phyloP scores from a whole-genome alignment of 2,329 filamentous ascomycete genomes.

The Parascedosporium putredinis region DNA sequence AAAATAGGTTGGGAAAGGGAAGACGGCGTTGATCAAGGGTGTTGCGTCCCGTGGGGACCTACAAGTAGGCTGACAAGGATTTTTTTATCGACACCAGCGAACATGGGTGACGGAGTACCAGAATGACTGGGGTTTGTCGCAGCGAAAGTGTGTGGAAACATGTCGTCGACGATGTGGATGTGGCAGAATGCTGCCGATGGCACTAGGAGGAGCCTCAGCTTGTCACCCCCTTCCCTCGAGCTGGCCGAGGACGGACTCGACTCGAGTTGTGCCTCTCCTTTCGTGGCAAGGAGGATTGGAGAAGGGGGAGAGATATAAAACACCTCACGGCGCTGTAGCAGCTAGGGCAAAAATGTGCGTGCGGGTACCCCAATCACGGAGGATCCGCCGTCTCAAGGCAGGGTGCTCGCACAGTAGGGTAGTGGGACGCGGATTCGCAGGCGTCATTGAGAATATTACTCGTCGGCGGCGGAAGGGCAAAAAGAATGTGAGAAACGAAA shows the following conservation, averaged over 20 bases:
- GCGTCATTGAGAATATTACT: not conserved
- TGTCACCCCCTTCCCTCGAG: too few species aligned
- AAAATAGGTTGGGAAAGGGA: not conserved
- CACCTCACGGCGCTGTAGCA: constrained; percentile 16
- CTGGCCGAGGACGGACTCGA: too few species aligned
- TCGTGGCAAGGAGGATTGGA: not conserved
- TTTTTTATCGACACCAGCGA: not conserved
- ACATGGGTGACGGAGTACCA: not conserved
- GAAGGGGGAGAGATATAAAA: constrained; percentile 19
- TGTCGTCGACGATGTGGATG: constrained; percentile 29
- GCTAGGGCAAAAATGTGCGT: constrained; percentile 12
- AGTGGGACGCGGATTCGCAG: not conserved
- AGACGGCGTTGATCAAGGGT: not conserved
- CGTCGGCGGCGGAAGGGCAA: too few species aligned
- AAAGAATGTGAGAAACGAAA: too few species aligned
- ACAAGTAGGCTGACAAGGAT: constrained; percentile 7
- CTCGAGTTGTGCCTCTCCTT: not conserved
- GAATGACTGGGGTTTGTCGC: not conserved
- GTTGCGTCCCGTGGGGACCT: constrained; percentile 2
- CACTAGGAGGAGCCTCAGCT: constrained; percentile 18
- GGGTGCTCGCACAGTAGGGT: not conserved
- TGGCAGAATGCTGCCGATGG: constrained; percentile 20
- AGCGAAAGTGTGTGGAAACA: constrained; percentile 28
- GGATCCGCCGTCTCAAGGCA: not conserved
- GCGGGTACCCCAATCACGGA: constrained; percentile 1